Percentiles rank a stretch among this genome's conserved stretches.
Conservation (phyloP, 345 rosid genomes). For the Carallia brachiata region DNA sequence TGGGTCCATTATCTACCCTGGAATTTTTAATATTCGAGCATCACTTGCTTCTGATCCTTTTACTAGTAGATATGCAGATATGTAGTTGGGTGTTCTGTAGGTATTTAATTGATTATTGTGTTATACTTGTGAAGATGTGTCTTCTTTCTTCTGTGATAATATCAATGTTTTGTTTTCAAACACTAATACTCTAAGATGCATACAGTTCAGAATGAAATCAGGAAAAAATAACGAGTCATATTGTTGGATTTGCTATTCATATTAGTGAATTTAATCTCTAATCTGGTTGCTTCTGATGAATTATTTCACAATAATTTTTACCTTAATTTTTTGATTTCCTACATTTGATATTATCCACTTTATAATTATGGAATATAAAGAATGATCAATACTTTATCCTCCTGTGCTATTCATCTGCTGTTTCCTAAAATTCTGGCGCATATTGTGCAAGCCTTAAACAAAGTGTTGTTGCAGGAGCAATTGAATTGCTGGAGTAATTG, state of each 20-base stretch:
- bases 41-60: slow-evolving; percentile 85
- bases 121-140: no score
- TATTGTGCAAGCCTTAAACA: slow-evolving; percentile 64
- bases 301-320: no score
- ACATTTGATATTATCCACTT: background rate
- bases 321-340: no score
- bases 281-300: no score
- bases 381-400: slow-evolving; percentile 28
- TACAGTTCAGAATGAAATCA: no score
- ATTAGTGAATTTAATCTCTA: no score
- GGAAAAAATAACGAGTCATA: no score
- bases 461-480: slow-evolving; percentile 36
- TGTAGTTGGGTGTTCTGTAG: slow-evolving; percentile 68
- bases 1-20: slow-evolving; percentile 73
- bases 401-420: slow-evolving; percentile 73
- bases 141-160: background rate
- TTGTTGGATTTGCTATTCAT: no score
- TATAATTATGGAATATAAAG: background rate
- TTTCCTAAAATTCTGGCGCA: slow-evolving; percentile 75
- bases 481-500: slow-evolving; percentile 10
- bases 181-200: background rate
- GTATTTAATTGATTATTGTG: slow-evolving; percentile 35
- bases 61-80: slow-evolving; percentile 57
- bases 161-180: background rate
- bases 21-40: slow-evolving; percentile 75